phyloP scores from a whole-genome alignment of 805 yeast genomes.

The Phaffomyces antillensis region DNA sequence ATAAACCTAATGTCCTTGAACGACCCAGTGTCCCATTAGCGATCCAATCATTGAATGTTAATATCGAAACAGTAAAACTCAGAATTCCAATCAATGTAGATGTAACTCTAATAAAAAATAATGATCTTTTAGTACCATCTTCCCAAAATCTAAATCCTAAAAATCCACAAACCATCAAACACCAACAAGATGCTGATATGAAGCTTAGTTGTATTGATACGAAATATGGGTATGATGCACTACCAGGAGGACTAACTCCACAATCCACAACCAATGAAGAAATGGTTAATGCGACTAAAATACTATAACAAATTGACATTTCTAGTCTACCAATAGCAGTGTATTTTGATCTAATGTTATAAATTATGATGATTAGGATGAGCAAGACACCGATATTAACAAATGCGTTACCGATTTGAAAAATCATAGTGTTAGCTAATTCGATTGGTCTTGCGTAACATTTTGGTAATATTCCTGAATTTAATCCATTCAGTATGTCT shows the following conservation, averaged over 20 bases:
- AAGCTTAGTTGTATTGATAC: slow-evolving; percentile 77
- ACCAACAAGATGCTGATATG: slow-evolving; percentile 62
- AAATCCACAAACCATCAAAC: slow-evolving; percentile 66
- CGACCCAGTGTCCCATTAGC: slow-evolving; percentile 35
- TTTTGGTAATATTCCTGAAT: slow-evolving; percentile 59
- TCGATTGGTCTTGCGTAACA: slow-evolving; percentile 87
- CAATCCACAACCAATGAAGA: slow-evolving; percentile 77
- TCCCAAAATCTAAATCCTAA: slow-evolving; percentile 90
- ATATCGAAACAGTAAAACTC: slow-evolving; percentile 58
- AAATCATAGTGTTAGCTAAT: slow-evolving; percentile 85
- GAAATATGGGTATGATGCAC: slow-evolving; percentile 68
- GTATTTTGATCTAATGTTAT: slow-evolving; percentile 73
- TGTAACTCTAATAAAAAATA: slow-evolving; percentile 45
- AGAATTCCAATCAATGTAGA: slow-evolving; percentile 53
- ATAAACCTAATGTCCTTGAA: slow-evolving; percentile 57
- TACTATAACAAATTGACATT: slow-evolving; percentile 65
- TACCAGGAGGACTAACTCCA: slow-evolving; percentile 87
- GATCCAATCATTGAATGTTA: slow-evolving; percentile 69
- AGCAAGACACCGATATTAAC: slow-evolving; percentile 70
- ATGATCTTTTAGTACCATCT: slow-evolving; percentile 72
- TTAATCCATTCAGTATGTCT: slow-evolving; percentile 24
- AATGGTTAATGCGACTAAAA: slow-evolving; percentile 49
- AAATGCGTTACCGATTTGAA: slow-evolving; percentile 83
- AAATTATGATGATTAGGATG: slow-evolving; percentile 61
- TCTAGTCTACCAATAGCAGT: slow-evolving; percentile 94